phyloP scores from a whole-genome alignment of 768 basidiomycete species.

The Strobilomyces confusus region DNA sequence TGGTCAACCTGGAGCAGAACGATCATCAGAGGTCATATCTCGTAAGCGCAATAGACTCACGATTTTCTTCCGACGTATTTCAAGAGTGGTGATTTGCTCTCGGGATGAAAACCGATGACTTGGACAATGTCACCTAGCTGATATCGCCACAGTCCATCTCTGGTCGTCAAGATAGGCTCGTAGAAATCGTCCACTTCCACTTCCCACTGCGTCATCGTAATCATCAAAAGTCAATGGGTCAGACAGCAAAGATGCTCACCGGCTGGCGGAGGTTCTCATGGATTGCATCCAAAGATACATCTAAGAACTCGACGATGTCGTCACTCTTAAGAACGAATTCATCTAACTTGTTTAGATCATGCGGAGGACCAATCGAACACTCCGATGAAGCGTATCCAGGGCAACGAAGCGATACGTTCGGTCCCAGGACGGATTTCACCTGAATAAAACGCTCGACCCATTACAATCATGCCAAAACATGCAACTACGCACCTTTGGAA shows the following conservation, averaged over 20 bases:
- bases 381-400: slow-evolving; percentile 13
- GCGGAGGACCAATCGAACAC: neutral
- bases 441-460: neutral
- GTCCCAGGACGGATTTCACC: slow-evolving; percentile 13
- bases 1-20: neutral
- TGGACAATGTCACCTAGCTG: slow-evolving; percentile 16
- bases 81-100: slow-evolving; percentile 6
- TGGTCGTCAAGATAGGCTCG: slow-evolving; percentile 19
- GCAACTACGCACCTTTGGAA: slow-evolving; percentile 10
- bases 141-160: slow-evolving; percentile 22
- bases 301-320: neutral
- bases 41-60: slow-evolving; percentile 4
- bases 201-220: neutral
- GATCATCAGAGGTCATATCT: neutral
- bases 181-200: slow-evolving; percentile 15
- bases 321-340: slow-evolving; percentile 6
- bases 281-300: neutral
- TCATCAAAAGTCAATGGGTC: neutral
- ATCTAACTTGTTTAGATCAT: slow-evolving; percentile 2
- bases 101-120: slow-evolving; percentile 12
- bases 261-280: neutral
- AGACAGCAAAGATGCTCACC: neutral
- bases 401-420: neutral
- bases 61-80: slow-evolving; percentile 10
- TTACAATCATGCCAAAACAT: neutral